A percentile compares a stretch with the other conserved stretches of the same genome.
Conservation (phyloP, 129 eudicot genomes). For the Helianthus annuus region DNA sequence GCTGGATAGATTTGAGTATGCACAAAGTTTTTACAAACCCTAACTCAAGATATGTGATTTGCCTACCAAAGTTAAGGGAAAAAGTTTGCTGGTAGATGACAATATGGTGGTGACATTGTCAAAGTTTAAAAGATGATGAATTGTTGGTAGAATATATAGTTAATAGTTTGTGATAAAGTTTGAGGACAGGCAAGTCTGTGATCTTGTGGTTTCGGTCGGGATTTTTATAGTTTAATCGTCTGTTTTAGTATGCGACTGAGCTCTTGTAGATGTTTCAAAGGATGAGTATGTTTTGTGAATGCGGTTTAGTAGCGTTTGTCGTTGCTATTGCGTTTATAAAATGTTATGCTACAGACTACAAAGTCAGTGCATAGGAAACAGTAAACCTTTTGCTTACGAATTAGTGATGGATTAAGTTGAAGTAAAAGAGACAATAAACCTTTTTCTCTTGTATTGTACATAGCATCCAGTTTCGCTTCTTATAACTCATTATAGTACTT, state of each 20-base stretch:
- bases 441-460: too few relatives aligned
- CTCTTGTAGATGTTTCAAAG: background rate
- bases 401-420: too few relatives aligned
- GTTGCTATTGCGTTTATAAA: too few relatives aligned
- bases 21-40: background rate
- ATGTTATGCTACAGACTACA: background rate
- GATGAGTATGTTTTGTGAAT: background rate
- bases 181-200: background rate
- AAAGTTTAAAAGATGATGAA: too few relatives aligned
- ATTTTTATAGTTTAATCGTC: background rate
- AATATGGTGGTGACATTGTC: too few relatives aligned
- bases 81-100: background rate
- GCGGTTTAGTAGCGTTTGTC: background rate
- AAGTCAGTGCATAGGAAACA: background rate
- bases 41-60: background rate
- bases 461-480: too few relatives aligned
- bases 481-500: too few relatives aligned
- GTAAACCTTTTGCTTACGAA: too few relatives aligned
- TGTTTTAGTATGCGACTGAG: background rate
- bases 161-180: too few relatives aligned
- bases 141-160: too few relatives aligned
- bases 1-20: conserved; percentile 1
- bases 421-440: too few relatives aligned
- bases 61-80: too few relatives aligned
- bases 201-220: background rate